Percentiles rank a stretch among this genome's conserved stretches.
Evolutionary conservation across 768 basidiomycete species (phyloP).

Genomic region (Suillus brevipes): DNA sequence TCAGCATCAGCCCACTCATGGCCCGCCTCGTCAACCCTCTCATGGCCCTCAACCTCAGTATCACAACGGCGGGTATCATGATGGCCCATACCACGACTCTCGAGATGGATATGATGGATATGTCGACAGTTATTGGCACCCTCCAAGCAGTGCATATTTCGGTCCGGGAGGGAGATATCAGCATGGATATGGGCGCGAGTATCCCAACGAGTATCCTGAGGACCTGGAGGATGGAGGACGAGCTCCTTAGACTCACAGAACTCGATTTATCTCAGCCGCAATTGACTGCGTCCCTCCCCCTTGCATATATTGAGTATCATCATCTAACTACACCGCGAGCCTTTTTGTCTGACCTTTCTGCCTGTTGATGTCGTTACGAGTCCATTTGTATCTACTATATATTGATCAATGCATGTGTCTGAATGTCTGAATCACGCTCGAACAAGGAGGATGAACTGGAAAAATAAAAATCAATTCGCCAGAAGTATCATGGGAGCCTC

Average conservation of each 20-base stretch:
- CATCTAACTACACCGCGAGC: background rate
- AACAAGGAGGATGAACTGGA: background rate
- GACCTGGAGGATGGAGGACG: background rate
- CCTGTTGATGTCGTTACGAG: background rate
- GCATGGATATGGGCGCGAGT: background rate
- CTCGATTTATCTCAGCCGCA: background rate
- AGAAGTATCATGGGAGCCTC: background rate
- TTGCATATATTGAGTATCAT: background rate
- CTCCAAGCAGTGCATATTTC: background rate
- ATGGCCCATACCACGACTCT: background rate
- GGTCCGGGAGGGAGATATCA: background rate
- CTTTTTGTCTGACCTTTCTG: background rate
- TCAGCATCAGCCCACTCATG: background rate
- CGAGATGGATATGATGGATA: background rate
- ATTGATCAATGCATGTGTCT: constrained; percentile 2
- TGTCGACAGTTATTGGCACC: background rate
- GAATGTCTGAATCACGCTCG: background rate
- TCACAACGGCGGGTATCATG: background rate
- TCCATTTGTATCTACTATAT: background rate
- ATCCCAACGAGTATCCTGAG: background rate
- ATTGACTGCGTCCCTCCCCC: background rate
- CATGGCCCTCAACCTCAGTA: background rate
- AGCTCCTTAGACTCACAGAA: background rate
- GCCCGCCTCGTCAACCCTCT: background rate
- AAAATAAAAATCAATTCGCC: background rate